Conservation (phyloP, 176 grass and related monocot genomes). For the Bromus sterilis region DNA sequence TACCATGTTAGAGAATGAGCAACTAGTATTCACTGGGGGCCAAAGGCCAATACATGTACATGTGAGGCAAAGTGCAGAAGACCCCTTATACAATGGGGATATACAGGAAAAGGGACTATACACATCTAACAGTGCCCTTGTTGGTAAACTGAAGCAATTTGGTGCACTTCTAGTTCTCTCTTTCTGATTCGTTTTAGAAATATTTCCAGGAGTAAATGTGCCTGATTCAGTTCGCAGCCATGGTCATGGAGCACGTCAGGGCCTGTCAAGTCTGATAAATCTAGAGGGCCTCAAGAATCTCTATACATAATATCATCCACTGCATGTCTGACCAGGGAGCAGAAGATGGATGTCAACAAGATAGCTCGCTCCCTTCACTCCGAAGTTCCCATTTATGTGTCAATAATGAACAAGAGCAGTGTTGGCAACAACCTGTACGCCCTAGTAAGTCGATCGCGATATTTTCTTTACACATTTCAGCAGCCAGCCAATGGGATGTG, state of each 20-base stretch:
- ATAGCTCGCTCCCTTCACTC: not conserved
- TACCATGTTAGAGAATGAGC: no score
- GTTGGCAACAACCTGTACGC: not conserved
- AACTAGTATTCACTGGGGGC: no score
- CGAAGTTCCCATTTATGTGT: not conserved
- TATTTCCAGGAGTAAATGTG: not conserved
- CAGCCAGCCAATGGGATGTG: not conserved
- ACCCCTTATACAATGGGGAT: no score
- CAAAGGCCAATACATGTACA: no score
- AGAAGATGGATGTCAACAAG: slow-evolving; percentile 1
- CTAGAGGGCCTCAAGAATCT: not conserved
- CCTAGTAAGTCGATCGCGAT: not conserved
- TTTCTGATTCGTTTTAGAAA: not conserved
- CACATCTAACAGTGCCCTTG: no score
- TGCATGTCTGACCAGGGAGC: not conserved
- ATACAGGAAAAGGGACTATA: no score
- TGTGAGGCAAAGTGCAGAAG: no score
- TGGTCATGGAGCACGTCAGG: not conserved
- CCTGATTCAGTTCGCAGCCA: not conserved
- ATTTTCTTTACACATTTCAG: not conserved
- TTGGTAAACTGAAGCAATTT: not conserved
- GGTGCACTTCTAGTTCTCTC: not conserved
- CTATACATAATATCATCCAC: not conserved
- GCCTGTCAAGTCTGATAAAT: not conserved
- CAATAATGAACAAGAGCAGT: slow-evolving; percentile 9